A percentile compares a stretch with the other conserved stretches of the same genome.
phyloP scores from a whole-genome alignment of 2,329 filamentous ascomycete species.

The Monosporascus sp. region DNA sequence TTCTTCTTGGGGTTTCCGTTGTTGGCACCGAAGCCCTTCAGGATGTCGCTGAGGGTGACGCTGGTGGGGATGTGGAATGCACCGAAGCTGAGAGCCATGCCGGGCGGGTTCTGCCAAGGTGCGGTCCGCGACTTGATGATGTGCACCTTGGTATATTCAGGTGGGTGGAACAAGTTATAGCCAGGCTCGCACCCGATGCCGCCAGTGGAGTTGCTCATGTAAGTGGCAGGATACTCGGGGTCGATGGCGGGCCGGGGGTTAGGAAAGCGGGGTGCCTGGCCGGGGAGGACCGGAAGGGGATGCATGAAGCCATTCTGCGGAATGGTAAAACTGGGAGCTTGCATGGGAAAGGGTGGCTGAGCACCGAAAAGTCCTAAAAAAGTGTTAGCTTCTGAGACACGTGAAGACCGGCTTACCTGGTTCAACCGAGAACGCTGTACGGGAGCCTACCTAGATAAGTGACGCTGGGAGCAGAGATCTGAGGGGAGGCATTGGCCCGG shows the following conservation, averaged over 20 bases:
- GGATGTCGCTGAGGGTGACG: slow-evolving; percentile 50
- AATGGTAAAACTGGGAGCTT: slow-evolving; percentile 14
- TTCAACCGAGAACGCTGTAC: no score
- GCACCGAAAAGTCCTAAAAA: no score
- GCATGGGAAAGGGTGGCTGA: slow-evolving; percentile 10
- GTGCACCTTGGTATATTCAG: slow-evolving; percentile 54
- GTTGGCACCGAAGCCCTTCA: slow-evolving; percentile 53
- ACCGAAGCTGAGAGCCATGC: slow-evolving; percentile 39
- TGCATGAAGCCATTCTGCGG: slow-evolving; percentile 13
- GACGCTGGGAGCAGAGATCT: not conserved
- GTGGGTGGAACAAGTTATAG: slow-evolving; percentile 58
- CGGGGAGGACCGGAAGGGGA: slow-evolving; percentile 18
- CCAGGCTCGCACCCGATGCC: slow-evolving; percentile 55
- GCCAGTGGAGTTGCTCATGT: slow-evolving; percentile 53
- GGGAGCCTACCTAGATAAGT: not conserved
- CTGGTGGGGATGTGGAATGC: slow-evolving; percentile 48
- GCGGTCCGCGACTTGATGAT: slow-evolving; percentile 46
- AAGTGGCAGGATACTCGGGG: slow-evolving; percentile 42
- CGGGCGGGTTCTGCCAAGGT: slow-evolving; percentile 48
- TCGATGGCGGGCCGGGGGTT: slow-evolving; percentile 39
- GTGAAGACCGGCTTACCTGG: no score
- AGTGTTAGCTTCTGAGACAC: no score
- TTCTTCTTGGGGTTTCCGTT: slow-evolving; percentile 50
- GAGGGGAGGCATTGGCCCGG: not conserved
- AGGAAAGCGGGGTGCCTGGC: slow-evolving; percentile 31